Evolutionary conservation across 805 yeast species (phyloP).

Genomic region (Groenewaldozyma tartarivorans): DNA sequence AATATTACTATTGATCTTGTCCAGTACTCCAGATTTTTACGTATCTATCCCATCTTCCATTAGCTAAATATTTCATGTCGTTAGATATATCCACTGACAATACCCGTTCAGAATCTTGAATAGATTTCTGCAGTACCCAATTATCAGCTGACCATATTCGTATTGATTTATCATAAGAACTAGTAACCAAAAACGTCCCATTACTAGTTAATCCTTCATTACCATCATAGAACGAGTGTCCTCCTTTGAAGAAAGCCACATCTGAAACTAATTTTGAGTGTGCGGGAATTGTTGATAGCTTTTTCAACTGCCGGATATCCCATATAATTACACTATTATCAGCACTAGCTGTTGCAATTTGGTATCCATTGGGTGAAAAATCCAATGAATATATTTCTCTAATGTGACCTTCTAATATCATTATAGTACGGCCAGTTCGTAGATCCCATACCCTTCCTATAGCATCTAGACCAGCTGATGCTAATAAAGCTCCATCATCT

Average conservation of each 20-base stretch:
- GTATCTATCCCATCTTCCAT: conserved; percentile 81
- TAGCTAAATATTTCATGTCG: conserved; percentile 37
- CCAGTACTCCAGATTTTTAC: conserved; percentile 48
- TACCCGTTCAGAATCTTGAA: conserved; percentile 57
- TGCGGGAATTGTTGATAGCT: conserved; percentile 48
- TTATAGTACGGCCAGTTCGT: conserved; percentile 59
- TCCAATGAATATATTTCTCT: conserved; percentile 60
- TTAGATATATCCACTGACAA: conserved; percentile 54
- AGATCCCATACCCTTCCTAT: conserved; percentile 76
- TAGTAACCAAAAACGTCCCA: conserved; percentile 46
- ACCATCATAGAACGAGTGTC: conserved; percentile 11
- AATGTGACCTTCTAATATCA: conserved; percentile 56
- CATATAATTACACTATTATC: conserved; percentile 75
- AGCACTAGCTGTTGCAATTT: conserved; percentile 73
- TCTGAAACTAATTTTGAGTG: conserved; percentile 68
- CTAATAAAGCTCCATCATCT: conserved; percentile 62
- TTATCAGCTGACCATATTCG: conserved; percentile 58
- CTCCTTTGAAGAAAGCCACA: conserved; percentile 38
- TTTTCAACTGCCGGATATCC: conserved; percentile 60
- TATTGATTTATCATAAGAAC: conserved; percentile 64
- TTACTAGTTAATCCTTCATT: conserved; percentile 23
- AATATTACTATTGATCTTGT: neutral
- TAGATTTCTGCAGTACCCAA: conserved; percentile 49
- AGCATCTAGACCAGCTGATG: conserved; percentile 74
- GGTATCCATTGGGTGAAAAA: conserved; percentile 70